A percentile compares a stretch with the other conserved stretches of the same genome.
These are phyloP conservation scores for Xylariomycetidae sp. DNA, from an alignment of 2,329 filamentous ascomycete genomes.

Conservation along the genomic window DNA sequence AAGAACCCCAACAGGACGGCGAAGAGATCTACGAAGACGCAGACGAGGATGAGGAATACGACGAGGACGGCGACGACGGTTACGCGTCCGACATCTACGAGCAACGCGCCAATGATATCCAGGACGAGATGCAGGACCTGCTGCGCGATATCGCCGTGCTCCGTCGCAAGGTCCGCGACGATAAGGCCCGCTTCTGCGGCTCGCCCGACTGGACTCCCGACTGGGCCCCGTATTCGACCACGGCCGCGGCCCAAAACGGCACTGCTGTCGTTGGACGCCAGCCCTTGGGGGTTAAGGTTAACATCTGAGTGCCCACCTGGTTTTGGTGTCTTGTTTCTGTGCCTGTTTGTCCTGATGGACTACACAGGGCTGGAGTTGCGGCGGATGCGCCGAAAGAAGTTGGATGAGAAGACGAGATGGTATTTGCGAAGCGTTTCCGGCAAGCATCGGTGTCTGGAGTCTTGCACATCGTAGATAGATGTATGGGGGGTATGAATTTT, in stretches of 20 bases:
- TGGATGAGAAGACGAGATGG: background rate
- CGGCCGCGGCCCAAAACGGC: no score
- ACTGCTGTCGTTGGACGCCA: no score
- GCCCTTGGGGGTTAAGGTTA: constrained; percentile 41
- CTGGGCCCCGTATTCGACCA: no score
- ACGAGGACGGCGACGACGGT: constrained; percentile 48
- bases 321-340: no score
- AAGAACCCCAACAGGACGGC: constrained; percentile 8
- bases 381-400: no score
- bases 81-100: constrained; percentile 40
- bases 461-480: constrained; percentile 6
- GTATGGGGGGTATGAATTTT: no score
- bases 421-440: constrained; percentile 3
- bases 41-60: constrained; percentile 29
- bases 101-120: constrained; percentile 57
- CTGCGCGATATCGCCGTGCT: constrained; percentile 75
- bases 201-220: no score
- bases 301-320: constrained; percentile 21
- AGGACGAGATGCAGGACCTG: constrained; percentile 75
- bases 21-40: constrained; percentile 8
- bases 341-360: no score
- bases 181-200: constrained; percentile 65
- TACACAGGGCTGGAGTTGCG: no score
- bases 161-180: constrained; percentile 79
- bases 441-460: constrained; percentile 16